A percentile compares a stretch with the other conserved stretches of the same genome.
These are phyloP conservation scores for Pleurotus giganteus DNA, from an alignment of 768 basidiomycete genomes.

Conservation along the genomic window DNA sequence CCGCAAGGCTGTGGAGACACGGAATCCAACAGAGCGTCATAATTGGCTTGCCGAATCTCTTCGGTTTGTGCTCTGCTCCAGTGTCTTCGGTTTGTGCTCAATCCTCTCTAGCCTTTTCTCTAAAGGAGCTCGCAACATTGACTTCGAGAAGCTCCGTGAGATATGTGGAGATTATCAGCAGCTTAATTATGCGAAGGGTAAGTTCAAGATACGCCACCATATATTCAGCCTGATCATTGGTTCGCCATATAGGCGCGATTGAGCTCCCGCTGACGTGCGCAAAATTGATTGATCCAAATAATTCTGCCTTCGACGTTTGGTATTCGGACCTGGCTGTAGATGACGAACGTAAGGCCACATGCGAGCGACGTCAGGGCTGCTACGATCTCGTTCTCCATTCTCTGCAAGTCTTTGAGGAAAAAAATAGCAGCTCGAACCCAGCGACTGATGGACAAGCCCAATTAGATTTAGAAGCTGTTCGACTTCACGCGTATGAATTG, in stretches of 20 bases:
- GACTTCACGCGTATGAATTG: constrained; percentile 81
- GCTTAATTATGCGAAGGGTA: constrained; percentile 80
- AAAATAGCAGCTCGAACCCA: constrained; percentile 22
- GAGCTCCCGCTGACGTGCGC: constrained; percentile 86
- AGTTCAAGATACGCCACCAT: constrained; percentile 2
- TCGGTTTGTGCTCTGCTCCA: constrained; percentile 45
- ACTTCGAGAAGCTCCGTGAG: constrained; percentile 81
- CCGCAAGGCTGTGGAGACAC: constrained; percentile 83
- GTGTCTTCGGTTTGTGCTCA: neutral
- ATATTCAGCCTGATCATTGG: neutral
- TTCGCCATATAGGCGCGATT: constrained; percentile 60
- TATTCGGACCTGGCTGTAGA: constrained; percentile 51
- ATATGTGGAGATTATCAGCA: constrained; percentile 88
- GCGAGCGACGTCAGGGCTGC: constrained; percentile 64
- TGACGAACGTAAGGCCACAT: constrained; percentile 58
- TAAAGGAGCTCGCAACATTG: constrained; percentile 83
- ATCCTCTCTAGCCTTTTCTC: constrained; percentile 65
- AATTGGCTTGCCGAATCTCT: constrained; percentile 85
- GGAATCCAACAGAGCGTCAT: constrained; percentile 69
- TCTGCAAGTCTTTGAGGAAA: constrained; percentile 75
- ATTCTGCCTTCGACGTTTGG: constrained; percentile 77
- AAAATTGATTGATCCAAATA: constrained; percentile 70
- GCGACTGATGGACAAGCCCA: constrained; percentile 21
- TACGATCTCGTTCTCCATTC: constrained; percentile 86
- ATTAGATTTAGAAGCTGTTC: constrained; percentile 68